Base-by-base conservation (phyloP, 1,284 basidiomycete species). In the Flammula alnicola region DNA sequence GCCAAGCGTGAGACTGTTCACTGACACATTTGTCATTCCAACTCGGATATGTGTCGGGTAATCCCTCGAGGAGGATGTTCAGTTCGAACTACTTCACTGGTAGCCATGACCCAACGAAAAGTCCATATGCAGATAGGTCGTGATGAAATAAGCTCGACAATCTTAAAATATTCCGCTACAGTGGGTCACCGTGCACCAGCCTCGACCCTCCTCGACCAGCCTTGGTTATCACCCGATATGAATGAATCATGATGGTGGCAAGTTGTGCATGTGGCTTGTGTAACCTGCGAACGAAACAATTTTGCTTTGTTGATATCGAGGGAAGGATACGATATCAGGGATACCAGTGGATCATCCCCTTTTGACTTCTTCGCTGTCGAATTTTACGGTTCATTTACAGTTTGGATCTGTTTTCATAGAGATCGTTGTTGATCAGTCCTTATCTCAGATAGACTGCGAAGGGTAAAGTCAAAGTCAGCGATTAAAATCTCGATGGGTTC, bases 391-490 rank as follows among this genome's bases (percentile, higher is more conserved):
- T 64, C 58, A 59, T 58, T 59, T 62, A 63, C 55, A 60, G 50
- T 60, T 57, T 41, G 50, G 53, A 58, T 62, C 63, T 61, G n/a
- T 58, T 63, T 63, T 63, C 56, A 62, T 57, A 54, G 62, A 65
- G 64, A 70, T 69, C 65, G 52, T 51, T 30, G 44, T 23, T 22
- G 52, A n/a, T n/a, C n/a, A n/a, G n/a, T n/a, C n/a, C 56, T 62
- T 57, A 73, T 72, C 69, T 65, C 32, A 66, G 68, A 69, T 71
- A 63, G 58, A 59, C 64, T 68, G 60, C 61, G 64, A 66, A 63
- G 60, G 54, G 58, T 62, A 58, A 64, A 60, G 57, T 66, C 63
- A 56, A 65, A 63, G 62, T 67, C 65, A 63, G 62, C 64, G 63
- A 64, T 51, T n/a, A 22, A n/a, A 32, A 63, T 63, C 63, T 63